Conservation (phyloP, 768 basidiomycete genomes). For the Lactarius hatsudake region DNA sequence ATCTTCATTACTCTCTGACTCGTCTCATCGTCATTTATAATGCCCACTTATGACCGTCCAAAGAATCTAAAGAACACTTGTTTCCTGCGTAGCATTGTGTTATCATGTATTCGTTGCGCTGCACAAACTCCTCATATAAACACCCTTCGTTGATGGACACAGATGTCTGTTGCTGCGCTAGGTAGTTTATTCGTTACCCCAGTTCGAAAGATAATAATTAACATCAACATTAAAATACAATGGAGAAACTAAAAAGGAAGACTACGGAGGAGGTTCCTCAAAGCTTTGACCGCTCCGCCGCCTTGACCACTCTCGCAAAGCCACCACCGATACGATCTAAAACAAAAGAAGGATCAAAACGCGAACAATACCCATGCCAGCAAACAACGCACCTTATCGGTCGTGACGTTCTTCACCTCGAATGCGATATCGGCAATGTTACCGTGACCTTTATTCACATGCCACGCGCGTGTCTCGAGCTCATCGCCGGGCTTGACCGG, state of each 20-base stretch:
- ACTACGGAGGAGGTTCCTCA: background rate
- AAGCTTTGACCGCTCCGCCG: slow-evolving; percentile 10
- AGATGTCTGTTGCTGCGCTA: no score
- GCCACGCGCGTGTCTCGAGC: slow-evolving; percentile 78
- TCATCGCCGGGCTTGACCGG: slow-evolving; percentile 83
- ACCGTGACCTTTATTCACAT: slow-evolving; percentile 51
- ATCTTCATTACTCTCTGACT: background rate
- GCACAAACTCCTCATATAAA: background rate
- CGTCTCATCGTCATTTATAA: background rate
- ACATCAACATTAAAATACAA: background rate
- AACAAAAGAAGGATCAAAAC: background rate
- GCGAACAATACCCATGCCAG: background rate
- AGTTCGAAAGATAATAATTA: background rate
- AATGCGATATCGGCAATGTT: slow-evolving; percentile 41
- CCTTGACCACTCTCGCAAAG: slow-evolving; percentile 13
- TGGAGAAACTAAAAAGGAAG: background rate
- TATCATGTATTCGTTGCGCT: background rate
- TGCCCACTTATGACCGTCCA: background rate
- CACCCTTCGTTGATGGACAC: background rate
- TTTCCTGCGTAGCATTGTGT: background rate
- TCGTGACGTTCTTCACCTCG: slow-evolving; percentile 38
- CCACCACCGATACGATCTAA: slow-evolving; percentile 24
- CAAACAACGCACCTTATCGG: slow-evolving; percentile 38
- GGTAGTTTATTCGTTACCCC: background rate
- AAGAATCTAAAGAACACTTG: background rate